Base-by-base conservation (phyloP, 1,284 basidiomycete species). In the Coriolopsis trogii region DNA sequence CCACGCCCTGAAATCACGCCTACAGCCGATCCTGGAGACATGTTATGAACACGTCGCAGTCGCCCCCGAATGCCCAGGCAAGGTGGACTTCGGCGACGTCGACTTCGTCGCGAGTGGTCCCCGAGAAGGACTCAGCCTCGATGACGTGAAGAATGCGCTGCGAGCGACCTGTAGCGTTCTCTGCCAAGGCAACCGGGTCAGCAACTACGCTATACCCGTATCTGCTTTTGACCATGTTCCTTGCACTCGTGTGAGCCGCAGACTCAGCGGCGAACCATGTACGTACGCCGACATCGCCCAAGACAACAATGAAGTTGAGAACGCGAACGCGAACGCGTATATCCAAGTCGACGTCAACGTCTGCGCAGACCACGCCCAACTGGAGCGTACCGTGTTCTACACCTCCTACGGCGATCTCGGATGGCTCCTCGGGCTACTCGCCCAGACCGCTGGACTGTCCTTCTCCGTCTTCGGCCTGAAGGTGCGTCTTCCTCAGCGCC, bases 361-460 rank as follows among this genome's bases (percentile, higher is more conserved):
- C 3, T 85, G 83, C 58, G 64, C 59, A 3, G 74, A 80, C 63
- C 65, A 70, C 56, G 71, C 68, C 18, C 79, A 80, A 59, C 79
- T 69, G 64, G 72, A 81, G 25, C 70, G 80, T 16, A 65, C 79
- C 16, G 59, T 74, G 9, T 78, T 85, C 64, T 79, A 80, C 61
- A 75, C 82, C 51, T 77, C 78, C 3, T 88, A 86, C 58, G 87
- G 87, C 2, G 87, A 88, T 59, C 68, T 87, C 6, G 81, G 82
- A 0, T 85, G 87, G 79, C 84, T 89, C 18, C 65, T 89, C 41
- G 78, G 79, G 12, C 61, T 82, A 6, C 64, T 87, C 13, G 77
- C 74, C 4, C 72, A 74, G 37, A 78, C 77, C 41, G 70, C 70
- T 36, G 82, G 84, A 1, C 59, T 88, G 5, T 64, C 68, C 1